phyloP scores from a whole-genome alignment of 2,329 filamentous ascomycete genomes.

The Cladosporium velox region DNA sequence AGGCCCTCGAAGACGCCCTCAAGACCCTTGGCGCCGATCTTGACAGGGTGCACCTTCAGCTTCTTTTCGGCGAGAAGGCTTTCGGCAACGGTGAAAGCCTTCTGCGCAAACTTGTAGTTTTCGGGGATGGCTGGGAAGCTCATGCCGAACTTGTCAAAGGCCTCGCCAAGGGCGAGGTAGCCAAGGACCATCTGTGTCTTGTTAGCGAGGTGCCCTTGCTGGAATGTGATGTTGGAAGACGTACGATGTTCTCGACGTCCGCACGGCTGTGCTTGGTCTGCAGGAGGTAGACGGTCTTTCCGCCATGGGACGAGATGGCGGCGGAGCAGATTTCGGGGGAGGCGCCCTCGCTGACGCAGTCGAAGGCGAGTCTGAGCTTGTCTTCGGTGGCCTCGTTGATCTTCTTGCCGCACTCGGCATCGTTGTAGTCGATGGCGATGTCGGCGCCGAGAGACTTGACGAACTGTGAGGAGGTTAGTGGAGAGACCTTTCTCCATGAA shows the following conservation, averaged over 20 bases:
- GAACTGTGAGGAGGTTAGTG: slow-evolving; percentile 36
- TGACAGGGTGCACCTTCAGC: slow-evolving; percentile 45
- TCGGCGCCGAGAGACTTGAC: slow-evolving; percentile 51
- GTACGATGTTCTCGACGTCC: slow-evolving; percentile 45
- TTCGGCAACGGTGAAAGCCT: slow-evolving; percentile 44
- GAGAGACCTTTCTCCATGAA: too few species aligned
- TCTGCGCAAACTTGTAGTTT: slow-evolving; percentile 46
- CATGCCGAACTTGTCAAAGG: slow-evolving; percentile 36
- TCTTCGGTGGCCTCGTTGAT: slow-evolving; percentile 51
- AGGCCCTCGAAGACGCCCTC: slow-evolving; percentile 49
- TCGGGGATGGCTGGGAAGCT: slow-evolving; percentile 38
- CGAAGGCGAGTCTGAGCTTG: slow-evolving; percentile 49
- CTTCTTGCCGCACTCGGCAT: slow-evolving; percentile 45
- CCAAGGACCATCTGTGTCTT: slow-evolving; percentile 38
- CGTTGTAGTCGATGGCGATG: slow-evolving; percentile 54
- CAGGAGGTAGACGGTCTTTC: slow-evolving; percentile 43
- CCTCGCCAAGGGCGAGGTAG: slow-evolving; percentile 48
- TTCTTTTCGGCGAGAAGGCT: slow-evolving; percentile 31
- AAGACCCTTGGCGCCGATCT: slow-evolving; percentile 46
- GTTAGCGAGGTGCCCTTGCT: background rate
- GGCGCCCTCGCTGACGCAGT: slow-evolving; percentile 49
- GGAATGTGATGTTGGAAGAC: background rate
- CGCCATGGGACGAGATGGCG: slow-evolving; percentile 41
- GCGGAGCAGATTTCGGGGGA: slow-evolving; percentile 44
- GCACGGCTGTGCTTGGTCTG: slow-evolving; percentile 43